phyloP scores from a whole-genome alignment of 768 basidiomycete genomes.

The Suillus ampliporus region DNA sequence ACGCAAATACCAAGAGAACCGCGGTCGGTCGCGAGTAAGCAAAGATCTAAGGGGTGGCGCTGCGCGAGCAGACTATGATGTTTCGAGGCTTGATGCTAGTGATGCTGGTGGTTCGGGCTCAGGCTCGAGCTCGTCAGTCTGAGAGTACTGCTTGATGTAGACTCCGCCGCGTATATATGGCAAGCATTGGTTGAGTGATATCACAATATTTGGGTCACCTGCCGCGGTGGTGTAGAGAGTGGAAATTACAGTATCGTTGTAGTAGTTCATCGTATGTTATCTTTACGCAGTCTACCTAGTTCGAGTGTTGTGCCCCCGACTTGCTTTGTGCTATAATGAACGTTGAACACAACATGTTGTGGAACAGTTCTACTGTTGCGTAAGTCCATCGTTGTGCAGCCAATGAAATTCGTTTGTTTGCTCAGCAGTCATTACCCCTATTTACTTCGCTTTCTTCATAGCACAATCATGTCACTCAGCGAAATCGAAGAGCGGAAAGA shows the following conservation, averaged over 20 bases:
- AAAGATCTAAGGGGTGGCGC: slow-evolving; percentile 46
- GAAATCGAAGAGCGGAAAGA: no score
- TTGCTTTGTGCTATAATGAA: no score
- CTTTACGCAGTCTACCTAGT: background rate
- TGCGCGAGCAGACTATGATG: slow-evolving; percentile 27
- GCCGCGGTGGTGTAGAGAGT: background rate
- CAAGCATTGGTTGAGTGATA: background rate
- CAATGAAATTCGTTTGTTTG: no score
- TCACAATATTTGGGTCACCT: background rate
- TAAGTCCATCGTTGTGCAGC: no score
- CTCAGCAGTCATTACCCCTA: no score
- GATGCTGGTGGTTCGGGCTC: slow-evolving; percentile 15
- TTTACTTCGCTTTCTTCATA: no score
- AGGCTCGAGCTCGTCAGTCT: background rate
- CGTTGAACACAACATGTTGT: no score
- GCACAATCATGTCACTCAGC: no score
- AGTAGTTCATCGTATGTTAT: background rate
- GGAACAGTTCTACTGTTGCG: no score
- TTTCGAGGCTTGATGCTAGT: slow-evolving; percentile 15
- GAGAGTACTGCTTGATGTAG: background rate
- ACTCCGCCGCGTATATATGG: background rate
- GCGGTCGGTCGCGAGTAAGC: slow-evolving; percentile 39
- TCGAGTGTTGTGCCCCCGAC: no score
- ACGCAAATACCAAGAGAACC: slow-evolving; percentile 20
- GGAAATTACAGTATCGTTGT: background rate